Percentiles rank a stretch among this genome's conserved stretches.
These are phyloP conservation scores for Ceratobasidium theobromae DNA, from an alignment of 1,284 basidiomycete species.

Conservation along the genomic window DNA sequence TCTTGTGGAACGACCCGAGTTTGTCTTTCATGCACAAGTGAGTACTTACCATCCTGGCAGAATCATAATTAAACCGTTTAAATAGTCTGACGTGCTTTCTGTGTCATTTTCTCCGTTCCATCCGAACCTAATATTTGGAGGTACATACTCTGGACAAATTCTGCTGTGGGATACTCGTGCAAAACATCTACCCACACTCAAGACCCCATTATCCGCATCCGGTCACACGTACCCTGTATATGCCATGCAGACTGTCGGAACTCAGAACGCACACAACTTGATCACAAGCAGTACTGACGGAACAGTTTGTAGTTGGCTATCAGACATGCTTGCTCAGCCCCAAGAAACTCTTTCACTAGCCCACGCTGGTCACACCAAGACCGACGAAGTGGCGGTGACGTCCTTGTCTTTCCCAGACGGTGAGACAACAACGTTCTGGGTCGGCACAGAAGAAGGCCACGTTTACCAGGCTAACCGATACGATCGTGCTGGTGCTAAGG, in stretches of 20 bases:
- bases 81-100: slow-evolving; percentile 92
- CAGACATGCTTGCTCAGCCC: slow-evolving; percentile 97
- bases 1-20: slow-evolving; percentile 91
- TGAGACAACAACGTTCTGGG: slow-evolving; percentile 94
- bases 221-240: slow-evolving; percentile 99
- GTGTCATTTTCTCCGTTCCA: slow-evolving; percentile 98
- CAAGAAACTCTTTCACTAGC: slow-evolving; percentile 92
- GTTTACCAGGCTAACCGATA: slow-evolving; percentile 95
- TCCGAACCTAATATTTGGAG: slow-evolving; percentile 94
- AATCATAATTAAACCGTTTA: slow-evolving; percentile 1
- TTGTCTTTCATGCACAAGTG: slow-evolving; percentile 96
- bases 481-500: slow-evolving; percentile 94
- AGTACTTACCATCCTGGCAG: not conserved
- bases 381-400: slow-evolving; percentile 93
- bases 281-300: slow-evolving; percentile 97
- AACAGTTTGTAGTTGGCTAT: slow-evolving; percentile 94
- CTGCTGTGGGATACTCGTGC: slow-evolving; percentile 98
- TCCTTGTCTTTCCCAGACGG: slow-evolving; percentile 90
- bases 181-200: slow-evolving; percentile 91
- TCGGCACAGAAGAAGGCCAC: slow-evolving; percentile 96
- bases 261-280: slow-evolving; percentile 96
- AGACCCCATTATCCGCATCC: slow-evolving; percentile 91
- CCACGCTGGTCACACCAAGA: slow-evolving; percentile 86
- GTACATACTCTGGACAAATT: slow-evolving; percentile 98
- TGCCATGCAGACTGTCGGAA: slow-evolving; percentile 95